Base-by-base conservation (phyloP, 2,329 filamentous ascomycete species). In the Onygenales sp. region DNA sequence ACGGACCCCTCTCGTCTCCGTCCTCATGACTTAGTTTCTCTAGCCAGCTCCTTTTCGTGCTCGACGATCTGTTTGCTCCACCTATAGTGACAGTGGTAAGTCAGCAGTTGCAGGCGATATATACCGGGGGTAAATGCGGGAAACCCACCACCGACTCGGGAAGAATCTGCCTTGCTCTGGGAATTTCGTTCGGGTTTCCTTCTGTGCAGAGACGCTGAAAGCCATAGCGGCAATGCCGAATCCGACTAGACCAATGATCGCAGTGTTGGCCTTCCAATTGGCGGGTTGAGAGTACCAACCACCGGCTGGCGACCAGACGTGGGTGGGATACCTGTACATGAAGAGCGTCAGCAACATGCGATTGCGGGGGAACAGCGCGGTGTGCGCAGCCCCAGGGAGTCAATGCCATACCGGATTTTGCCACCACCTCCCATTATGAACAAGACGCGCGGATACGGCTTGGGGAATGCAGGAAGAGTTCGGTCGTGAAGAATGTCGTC, bases 261-360 rank as follows among this genome's bases (percentile, higher is more conserved):
- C 79, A 4, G 93, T 98, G 78, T 98, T 98, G 65, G 77, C 75
- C 71, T 87, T 93, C 93, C 93, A 98, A 80, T 98, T 98, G 62
- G 81, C 78, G 52, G 93, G 93, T 71, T 95, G 92, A 52, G 86
- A 77, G 74, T 98, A 98, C 93, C 93, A 98, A 74, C 93, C 93
- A 80, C 93, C 93, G 60, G 92, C 80, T 57, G 93, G 93, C 67
- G 93, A 97, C 93, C 93, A 98, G 80, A 98, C 89, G 80, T 98
- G 92, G 80, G 95, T 96, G 72, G 90, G 91, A 75, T 95, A 95
- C 68, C 89, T 95, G 46, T 32, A 27, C n/a, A 27, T n/a, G 13
- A 52, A 54, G 14, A 14, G 14, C 11, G 44, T 55, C 45, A 53
- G 52, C 21, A 14, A 60, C 8, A 14, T 33, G 21, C 34, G 39